phyloP scores from a whole-genome alignment of 1,139 yeast genomes.

The Suhomyces maxii region DNA sequence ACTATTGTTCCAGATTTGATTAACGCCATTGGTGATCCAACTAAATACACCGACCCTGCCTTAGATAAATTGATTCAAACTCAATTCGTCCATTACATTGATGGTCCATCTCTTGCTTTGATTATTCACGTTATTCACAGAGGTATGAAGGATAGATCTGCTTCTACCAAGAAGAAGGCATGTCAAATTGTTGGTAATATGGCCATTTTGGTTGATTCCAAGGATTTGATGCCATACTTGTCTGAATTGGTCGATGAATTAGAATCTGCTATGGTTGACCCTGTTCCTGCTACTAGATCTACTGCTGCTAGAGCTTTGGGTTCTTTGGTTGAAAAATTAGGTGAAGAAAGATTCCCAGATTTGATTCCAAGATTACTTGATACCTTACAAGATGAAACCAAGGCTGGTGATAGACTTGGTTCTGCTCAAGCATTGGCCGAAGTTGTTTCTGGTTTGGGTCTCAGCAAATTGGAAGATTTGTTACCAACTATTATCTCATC shows the following conservation, averaged over 20 bases:
- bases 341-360: slow-evolving; percentile 94
- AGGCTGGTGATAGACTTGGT: slow-evolving; percentile 91
- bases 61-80: slow-evolving; percentile 84
- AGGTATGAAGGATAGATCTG: slow-evolving; percentile 93
- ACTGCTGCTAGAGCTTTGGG: slow-evolving; percentile 98
- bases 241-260: slow-evolving; percentile 75
- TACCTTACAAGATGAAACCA: slow-evolving; percentile 76
- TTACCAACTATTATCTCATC: slow-evolving; percentile 78
- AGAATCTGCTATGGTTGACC: slow-evolving; percentile 96
- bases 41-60: slow-evolving; percentile 84
- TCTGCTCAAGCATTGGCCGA: slow-evolving; percentile 97
- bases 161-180: slow-evolving; percentile 87
- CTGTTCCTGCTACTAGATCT: slow-evolving; percentile 95
- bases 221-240: slow-evolving; percentile 83
- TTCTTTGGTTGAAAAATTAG: slow-evolving; percentile 90
- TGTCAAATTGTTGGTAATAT: slow-evolving; percentile 98
- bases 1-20: slow-evolving; percentile 83
- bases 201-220: slow-evolving; percentile 91
- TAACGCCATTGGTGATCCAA: slow-evolving; percentile 94
- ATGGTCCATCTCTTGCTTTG: slow-evolving; percentile 95
- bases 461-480: slow-evolving; percentile 81
- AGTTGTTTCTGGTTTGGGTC: slow-evolving; percentile 88
- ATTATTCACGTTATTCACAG: slow-evolving; percentile 92
- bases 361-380: slow-evolving; percentile 78
- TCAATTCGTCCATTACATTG: slow-evolving; percentile 95